phyloP scores from a whole-genome alignment of 2,329 filamentous ascomycete species.

The Didymellaceae sp. region DNA sequence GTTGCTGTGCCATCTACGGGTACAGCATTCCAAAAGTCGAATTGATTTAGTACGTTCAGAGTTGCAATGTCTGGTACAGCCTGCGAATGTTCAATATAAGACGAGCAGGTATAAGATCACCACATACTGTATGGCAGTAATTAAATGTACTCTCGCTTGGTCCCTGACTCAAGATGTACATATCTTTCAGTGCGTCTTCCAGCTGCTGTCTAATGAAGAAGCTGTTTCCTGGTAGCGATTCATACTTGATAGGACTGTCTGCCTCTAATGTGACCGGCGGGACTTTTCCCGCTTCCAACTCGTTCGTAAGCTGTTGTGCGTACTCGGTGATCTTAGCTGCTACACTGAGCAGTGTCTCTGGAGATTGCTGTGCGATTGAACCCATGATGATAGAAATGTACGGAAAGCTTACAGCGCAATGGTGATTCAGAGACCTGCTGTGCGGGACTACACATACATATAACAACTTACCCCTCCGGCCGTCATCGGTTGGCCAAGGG shows the following conservation, averaged over 20 bases:
- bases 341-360: slow-evolving; percentile 52
- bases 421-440: background rate
- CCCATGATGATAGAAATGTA: slow-evolving; percentile 21
- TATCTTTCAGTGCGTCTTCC: slow-evolving; percentile 55
- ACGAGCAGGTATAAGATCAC: no score
- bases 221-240: slow-evolving; percentile 51
- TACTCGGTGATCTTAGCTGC: slow-evolving; percentile 56
- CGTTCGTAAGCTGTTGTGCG: slow-evolving; percentile 51
- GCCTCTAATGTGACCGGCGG: slow-evolving; percentile 52
- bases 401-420: background rate
- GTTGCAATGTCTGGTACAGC: slow-evolving; percentile 53
- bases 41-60: slow-evolving; percentile 59
- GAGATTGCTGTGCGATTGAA: slow-evolving; percentile 21
- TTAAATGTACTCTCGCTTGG: slow-evolving; percentile 59
- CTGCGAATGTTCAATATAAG: slow-evolving; percentile 30
- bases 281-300: slow-evolving; percentile 53
- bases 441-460: background rate
- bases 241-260: slow-evolving; percentile 53
- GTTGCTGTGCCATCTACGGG: slow-evolving; percentile 56
- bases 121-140: slow-evolving; percentile 37
- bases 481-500: slow-evolving; percentile 11
- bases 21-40: slow-evolving; percentile 61
- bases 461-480: slow-evolving; percentile 8
- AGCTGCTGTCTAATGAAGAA: slow-evolving; percentile 56
- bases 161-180: slow-evolving; percentile 56